Percentiles rank a stretch among this genome's conserved stretches.
phyloP scores from a whole-genome alignment of 176 grass and related monocot species.

The Ananas comosus region DNA sequence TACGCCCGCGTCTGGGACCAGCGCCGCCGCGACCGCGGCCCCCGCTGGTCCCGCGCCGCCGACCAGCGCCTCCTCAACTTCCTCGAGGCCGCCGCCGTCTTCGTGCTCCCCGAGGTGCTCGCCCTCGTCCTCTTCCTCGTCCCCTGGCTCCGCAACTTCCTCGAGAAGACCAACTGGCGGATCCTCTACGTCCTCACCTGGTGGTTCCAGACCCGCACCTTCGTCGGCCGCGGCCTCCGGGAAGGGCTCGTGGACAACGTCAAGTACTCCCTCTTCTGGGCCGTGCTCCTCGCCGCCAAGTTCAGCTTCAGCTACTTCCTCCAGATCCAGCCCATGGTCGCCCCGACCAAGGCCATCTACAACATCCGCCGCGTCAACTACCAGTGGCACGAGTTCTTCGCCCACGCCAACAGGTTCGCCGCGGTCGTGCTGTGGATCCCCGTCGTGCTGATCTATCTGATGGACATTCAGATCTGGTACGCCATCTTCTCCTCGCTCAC shows the following conservation, averaged over 20 bases:
- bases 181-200: constrained; percentile 78
- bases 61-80: constrained; percentile 58
- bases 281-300: constrained; percentile 56
- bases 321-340: constrained; percentile 83
- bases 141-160: constrained; percentile 73
- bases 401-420: constrained; percentile 63
- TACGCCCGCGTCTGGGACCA: constrained; percentile 80
- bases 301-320: constrained; percentile 89
- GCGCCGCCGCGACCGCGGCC: constrained; percentile 49
- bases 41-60: constrained; percentile 56
- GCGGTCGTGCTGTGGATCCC: constrained; percentile 73
- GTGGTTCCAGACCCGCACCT: constrained; percentile 93
- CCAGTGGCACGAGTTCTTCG: constrained; percentile 91
- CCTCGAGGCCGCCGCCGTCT: constrained; percentile 66
- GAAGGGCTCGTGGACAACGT: constrained; percentile 86
- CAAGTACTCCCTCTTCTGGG: constrained; percentile 71
- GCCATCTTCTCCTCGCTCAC: constrained; percentile 72
- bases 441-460: constrained; percentile 81
- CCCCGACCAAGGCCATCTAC: constrained; percentile 64
- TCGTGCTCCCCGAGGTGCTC: constrained; percentile 69
- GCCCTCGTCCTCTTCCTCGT: constrained; percentile 62
- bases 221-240: constrained; percentile 79
- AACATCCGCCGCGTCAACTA: constrained; percentile 35
- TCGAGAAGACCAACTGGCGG: constrained; percentile 88
- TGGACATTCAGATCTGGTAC: constrained; percentile 99